These are phyloP conservation scores for Pichia sp. DNA, from an alignment of 1,139 yeast genomes.

Conservation along the genomic window DNA sequence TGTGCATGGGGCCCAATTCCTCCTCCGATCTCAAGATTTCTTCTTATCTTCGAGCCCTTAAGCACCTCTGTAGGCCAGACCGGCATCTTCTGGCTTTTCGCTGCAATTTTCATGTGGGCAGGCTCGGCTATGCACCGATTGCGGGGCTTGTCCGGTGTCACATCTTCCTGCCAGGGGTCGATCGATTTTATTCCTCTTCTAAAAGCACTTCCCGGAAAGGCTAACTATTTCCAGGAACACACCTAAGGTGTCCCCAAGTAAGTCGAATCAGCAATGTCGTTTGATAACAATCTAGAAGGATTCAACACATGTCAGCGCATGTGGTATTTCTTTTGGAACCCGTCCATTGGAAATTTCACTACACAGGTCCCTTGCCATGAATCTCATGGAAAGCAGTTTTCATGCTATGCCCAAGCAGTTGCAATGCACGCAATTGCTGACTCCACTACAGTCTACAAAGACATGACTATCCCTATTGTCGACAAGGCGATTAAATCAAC, in stretches of 20 bases:
- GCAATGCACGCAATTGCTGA: slow-evolving; percentile 74
- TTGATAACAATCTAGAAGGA: slow-evolving; percentile 42
- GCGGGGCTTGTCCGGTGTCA: not conserved
- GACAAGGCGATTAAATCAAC: slow-evolving; percentile 52
- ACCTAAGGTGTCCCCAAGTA: not conserved
- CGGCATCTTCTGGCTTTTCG: not conserved
- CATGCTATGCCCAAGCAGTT: slow-evolving; percentile 67
- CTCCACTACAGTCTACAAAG: slow-evolving; percentile 54
- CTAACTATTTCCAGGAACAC: no score
- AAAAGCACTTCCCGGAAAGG: no score
- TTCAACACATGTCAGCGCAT: slow-evolving; percentile 43
- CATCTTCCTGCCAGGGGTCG: no score
- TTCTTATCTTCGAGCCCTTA: not conserved
- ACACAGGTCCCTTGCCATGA: slow-evolving; percentile 47
- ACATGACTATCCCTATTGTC: slow-evolving; percentile 54
- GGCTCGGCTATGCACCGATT: not conserved
- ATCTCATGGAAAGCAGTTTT: slow-evolving; percentile 58
- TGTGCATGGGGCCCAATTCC: not conserved
- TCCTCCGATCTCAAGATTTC: no score
- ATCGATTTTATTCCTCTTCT: no score
- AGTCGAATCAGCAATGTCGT: slow-evolving; percentile 32
- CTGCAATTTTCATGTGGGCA: not conserved
- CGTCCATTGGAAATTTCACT: slow-evolving; percentile 40
- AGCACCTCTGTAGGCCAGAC: not conserved
- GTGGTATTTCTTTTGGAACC: slow-evolving; percentile 49